Conservation (phyloP, 768 basidiomycete species). For the Auriscalpium microsporum region DNA sequence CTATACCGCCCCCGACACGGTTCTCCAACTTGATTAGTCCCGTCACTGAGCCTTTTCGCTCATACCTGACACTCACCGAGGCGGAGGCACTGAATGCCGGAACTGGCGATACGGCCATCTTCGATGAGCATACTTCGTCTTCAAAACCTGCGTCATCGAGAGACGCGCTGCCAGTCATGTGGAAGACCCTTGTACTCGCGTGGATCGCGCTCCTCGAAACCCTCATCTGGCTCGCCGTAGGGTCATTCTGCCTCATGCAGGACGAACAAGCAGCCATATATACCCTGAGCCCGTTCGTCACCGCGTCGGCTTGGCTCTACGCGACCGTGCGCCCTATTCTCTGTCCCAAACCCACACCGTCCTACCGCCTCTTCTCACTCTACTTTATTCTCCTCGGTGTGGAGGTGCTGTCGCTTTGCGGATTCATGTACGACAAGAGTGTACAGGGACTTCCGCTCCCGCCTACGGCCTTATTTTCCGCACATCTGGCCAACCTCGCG, state of each 20-base stretch:
- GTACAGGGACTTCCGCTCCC: conserved; percentile 38
- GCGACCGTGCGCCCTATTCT: conserved; percentile 47
- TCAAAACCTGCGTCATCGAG: too few species aligned
- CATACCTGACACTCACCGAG: not conserved
- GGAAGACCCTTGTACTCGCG: conserved; percentile 49
- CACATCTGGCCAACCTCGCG: conserved; percentile 34
- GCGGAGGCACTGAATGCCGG: not conserved
- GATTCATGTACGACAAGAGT: conserved; percentile 41
- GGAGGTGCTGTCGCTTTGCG: conserved; percentile 43
- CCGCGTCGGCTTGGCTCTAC: conserved; percentile 59
- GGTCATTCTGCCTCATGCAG: conserved; percentile 42
- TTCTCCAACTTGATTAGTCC: not conserved
- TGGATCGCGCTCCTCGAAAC: conserved; percentile 43
- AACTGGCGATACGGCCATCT: not conserved
- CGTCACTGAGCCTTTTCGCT: not conserved
- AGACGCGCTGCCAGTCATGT: conserved; percentile 22
- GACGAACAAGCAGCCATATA: conserved; percentile 24
- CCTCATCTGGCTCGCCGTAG: conserved; percentile 52
- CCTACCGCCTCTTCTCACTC: conserved; percentile 54
- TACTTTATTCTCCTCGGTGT: conserved; percentile 42
- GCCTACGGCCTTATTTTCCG: conserved; percentile 18
- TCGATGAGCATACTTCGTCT: too few species aligned
- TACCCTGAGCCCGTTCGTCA: conserved; percentile 35
- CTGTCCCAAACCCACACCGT: conserved; percentile 47
- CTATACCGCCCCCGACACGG: not conserved